These are phyloP conservation scores for Pleoardoris graminearum DNA, from an alignment of 2,329 filamentous ascomycete genomes.

Conservation along the genomic window DNA sequence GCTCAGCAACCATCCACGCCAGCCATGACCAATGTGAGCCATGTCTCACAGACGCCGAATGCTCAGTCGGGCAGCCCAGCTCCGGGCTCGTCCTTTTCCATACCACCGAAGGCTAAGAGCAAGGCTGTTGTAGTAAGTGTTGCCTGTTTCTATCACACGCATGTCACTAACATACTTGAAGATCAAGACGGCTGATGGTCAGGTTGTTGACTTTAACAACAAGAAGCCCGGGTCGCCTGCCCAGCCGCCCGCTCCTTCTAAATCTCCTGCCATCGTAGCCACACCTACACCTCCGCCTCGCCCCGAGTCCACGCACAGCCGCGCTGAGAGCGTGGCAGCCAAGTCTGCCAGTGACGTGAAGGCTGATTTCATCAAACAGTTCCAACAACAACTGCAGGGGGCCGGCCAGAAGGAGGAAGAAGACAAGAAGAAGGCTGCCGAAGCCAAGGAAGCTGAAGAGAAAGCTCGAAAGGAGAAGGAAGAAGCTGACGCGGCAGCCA, in stretches of 20 bases:
- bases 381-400: conserved; percentile 57
- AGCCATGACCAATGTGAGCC: conserved; percentile 47
- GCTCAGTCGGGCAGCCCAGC: conserved; percentile 62
- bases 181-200: conserved; percentile 81
- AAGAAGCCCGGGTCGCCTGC: conserved; percentile 48
- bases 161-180: conserved; percentile 2
- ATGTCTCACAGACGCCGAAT: conserved; percentile 57
- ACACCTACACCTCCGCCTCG: conserved; percentile 72
- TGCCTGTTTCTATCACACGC: background rate
- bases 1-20: conserved; percentile 64
- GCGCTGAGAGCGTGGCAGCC: conserved; percentile 69
- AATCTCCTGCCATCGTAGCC: conserved; percentile 68
- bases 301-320: conserved; percentile 64
- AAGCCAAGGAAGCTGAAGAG: conserved; percentile 49
- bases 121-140: conserved; percentile 63
- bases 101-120: conserved; percentile 66
- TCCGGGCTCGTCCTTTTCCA: conserved; percentile 64
- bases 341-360: conserved; percentile 78
- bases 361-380: conserved; percentile 66
- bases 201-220: conserved; percentile 67
- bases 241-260: conserved; percentile 53
- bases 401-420: conserved; percentile 60
- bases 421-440: conserved; percentile 56
- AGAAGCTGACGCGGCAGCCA: conserved; percentile 36
- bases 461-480: conserved; percentile 47